Evolutionary conservation across 164 flowering plant genomes (phyloP), one percentile per base, ranked within the genome.

Genomic region (Dillenia suffruticosa): DNA sequence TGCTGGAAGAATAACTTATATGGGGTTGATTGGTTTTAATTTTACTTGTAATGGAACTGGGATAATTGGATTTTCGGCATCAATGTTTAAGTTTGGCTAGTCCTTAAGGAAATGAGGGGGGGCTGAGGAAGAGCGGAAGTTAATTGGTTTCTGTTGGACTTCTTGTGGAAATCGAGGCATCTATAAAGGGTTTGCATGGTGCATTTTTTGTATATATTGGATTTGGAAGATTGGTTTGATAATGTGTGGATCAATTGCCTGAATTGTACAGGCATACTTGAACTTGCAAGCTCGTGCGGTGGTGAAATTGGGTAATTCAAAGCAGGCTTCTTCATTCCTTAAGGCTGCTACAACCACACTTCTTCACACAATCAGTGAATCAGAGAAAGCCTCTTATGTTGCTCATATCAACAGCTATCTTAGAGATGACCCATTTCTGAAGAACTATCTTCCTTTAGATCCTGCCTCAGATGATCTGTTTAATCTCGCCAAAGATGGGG

Each of bases 361-460:
- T 52, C 84, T 82, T 63, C 96, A 92, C 70, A 81, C 85, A 26
- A 90, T 88, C 49, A 86, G 76, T 64, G 87, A 86, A 73, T 80
- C 96, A 7, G 98, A 92, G 77, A 85, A 84, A 73, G 71, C 85
- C 5, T 81, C 85, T 48, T 90, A 86, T 78, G 93, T 88, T 62
- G 77, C 86, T 62, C 98, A 90, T 61, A 88, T 93, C 67, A 93
- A 93, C 65, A 82, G 82, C 68, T 90, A 76, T 75, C 92, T 93
- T 49, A 83, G 86, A 54, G 94, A 93, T 46, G 96, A 93, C 63
- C 79, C 83, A 13, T 92, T 92, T 64, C 64, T 92, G 68, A 75
- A 79, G 72, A 76, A 90, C 63, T 88, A 74, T 78, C 91, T 90
- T 69, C 95, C 95, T 13, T 8, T 92, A 52, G 85, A 92, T 69